These are phyloP conservation scores for Boletus barrowsii DNA, from an alignment of 768 basidiomycete species.

Conservation along the genomic window DNA sequence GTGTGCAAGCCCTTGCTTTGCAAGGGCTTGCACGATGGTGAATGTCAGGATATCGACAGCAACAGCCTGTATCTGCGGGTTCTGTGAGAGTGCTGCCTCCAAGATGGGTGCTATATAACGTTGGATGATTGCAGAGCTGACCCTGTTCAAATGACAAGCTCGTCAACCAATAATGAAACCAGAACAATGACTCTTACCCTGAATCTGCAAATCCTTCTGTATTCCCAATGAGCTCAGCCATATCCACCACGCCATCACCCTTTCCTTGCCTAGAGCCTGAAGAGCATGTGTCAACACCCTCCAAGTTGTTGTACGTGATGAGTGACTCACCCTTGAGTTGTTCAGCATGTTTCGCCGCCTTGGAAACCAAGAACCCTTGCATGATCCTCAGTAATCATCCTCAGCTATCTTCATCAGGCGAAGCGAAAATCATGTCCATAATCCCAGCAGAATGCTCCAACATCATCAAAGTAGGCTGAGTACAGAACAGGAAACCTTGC, in stretches of 20 bases:
- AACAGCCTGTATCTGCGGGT: conserved; percentile 67
- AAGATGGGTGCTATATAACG: conserved; percentile 84
- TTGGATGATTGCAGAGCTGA: conserved; percentile 92
- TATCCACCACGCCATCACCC: conserved; percentile 57
- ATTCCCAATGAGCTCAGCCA: conserved; percentile 93
- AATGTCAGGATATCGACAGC: conserved; percentile 92
- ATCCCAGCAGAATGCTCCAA: conserved; percentile 71
- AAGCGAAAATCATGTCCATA: conserved; percentile 87
- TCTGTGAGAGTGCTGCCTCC: conserved; percentile 71
- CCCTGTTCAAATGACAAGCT: conserved; percentile 44
- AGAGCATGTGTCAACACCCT: neutral
- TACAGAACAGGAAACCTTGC: conserved; percentile 85
- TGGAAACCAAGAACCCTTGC: conserved; percentile 86
- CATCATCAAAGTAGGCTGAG: conserved; percentile 90
- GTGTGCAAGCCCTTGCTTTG: conserved; percentile 94
- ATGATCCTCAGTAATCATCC: conserved; percentile 81
- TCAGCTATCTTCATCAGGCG: conserved; percentile 66
- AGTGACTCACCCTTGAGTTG: conserved; percentile 58
- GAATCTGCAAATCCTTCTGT: conserved; percentile 96
- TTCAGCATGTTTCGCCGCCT: conserved; percentile 72
- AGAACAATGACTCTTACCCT: conserved; percentile 57
- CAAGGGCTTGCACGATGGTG: no score
- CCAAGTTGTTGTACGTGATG: neutral
- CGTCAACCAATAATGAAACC: neutral
- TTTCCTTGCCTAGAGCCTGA: conserved; percentile 23